A percentile compares a stretch with the other conserved stretches of the same genome.
Conservation (phyloP, 176 grass and related monocot species). For the Aegilops sharonensis region DNA sequence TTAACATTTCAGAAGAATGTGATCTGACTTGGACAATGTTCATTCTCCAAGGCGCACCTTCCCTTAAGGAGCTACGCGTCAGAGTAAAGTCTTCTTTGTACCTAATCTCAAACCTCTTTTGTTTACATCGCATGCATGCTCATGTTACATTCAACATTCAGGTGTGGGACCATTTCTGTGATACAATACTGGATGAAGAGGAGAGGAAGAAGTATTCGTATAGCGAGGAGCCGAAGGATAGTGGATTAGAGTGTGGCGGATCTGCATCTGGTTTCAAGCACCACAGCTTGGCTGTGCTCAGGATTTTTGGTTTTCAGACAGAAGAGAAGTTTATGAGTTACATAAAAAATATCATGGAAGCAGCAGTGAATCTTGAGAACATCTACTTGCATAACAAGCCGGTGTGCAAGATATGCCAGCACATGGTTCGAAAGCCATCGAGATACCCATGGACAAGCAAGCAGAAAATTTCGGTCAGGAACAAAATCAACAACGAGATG, state of each 20-base stretch:
- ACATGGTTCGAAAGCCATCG: background rate
- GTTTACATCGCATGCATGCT: background rate
- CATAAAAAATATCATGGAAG: background rate
- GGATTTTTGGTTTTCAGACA: background rate
- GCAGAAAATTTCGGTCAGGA: background rate
- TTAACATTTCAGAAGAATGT: no score
- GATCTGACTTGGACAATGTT: no score
- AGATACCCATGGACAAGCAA: background rate
- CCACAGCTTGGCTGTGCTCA: background rate
- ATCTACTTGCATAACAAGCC: background rate
- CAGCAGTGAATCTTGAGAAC: background rate
- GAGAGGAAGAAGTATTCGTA: background rate
- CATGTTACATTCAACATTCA: background rate
- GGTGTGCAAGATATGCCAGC: background rate
- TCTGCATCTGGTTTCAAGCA: background rate
- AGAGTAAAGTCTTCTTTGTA: background rate
- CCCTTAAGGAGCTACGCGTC: no score
- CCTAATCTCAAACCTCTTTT: background rate
- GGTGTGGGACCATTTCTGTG: background rate
- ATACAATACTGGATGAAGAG: background rate
- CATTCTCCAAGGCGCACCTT: no score
- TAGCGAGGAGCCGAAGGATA: background rate
- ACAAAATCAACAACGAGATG: background rate
- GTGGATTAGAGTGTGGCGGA: background rate
- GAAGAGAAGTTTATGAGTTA: background rate